Evolutionary conservation across 2,329 filamentous ascomycete genomes (phyloP).

Genomic region (Aspergillus aculeatus): DNA sequence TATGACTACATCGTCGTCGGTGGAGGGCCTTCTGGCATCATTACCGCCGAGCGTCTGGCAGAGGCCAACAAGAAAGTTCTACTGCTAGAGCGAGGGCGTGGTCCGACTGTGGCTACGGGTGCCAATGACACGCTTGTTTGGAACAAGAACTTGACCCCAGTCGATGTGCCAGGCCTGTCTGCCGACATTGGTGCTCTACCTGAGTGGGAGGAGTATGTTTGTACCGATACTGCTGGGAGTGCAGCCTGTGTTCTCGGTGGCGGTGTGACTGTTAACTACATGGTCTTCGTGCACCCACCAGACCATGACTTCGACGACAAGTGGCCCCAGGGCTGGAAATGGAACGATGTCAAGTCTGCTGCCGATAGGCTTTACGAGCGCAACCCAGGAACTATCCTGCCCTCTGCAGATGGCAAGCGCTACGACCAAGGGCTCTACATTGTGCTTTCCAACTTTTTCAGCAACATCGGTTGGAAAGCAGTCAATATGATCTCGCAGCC

Average conservation of each 20-base stretch:
- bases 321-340: slow-evolving; percentile 71
- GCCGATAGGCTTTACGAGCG: slow-evolving; percentile 63
- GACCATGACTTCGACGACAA: slow-evolving; percentile 68
- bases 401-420: slow-evolving; percentile 64
- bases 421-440: slow-evolving; percentile 69
- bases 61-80: slow-evolving; percentile 65
- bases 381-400: slow-evolving; percentile 68
- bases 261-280: slow-evolving; percentile 30
- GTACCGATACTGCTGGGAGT: slow-evolving; percentile 13
- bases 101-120: slow-evolving; percentile 26
- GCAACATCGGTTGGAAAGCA: slow-evolving; percentile 60
- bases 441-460: slow-evolving; percentile 60
- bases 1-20: slow-evolving; percentile 50
- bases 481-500: slow-evolving; percentile 61
- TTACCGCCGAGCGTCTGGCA: slow-evolving; percentile 59
- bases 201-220: slow-evolving; percentile 5
- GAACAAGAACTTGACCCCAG: slow-evolving; percentile 23
- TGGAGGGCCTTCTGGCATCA: slow-evolving; percentile 52
- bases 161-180: slow-evolving; percentile 29
- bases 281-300: slow-evolving; percentile 46
- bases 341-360: slow-evolving; percentile 59
- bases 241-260: slow-evolving; percentile 29
- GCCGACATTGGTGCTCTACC: slow-evolving; percentile 20
- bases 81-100: slow-evolving; percentile 57
- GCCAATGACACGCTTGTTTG: slow-evolving; percentile 25